phyloP scores from a whole-genome alignment of 2,329 filamentous ascomycete genomes.

The Fusarium poae region DNA sequence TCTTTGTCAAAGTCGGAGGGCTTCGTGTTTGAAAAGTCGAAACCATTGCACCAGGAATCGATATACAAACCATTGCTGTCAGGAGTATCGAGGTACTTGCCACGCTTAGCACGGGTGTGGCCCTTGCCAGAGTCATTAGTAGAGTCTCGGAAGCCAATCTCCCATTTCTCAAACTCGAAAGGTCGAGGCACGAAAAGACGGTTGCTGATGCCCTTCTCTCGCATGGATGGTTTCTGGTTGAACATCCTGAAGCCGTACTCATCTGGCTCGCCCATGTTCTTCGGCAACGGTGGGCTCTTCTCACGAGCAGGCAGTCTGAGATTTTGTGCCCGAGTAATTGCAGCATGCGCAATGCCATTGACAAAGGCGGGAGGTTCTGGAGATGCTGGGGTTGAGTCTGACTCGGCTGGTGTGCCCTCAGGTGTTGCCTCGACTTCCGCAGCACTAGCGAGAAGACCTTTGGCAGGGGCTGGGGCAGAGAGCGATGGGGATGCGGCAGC shows the following conservation, averaged over 20 bases:
- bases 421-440: conserved; percentile 54
- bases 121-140: conserved; percentile 68
- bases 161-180: conserved; percentile 64
- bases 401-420: conserved; percentile 53
- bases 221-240: conserved; percentile 56
- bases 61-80: conserved; percentile 67
- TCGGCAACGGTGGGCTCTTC: conserved; percentile 56
- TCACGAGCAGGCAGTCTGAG: conserved; percentile 52
- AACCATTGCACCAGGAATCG: conserved; percentile 66
- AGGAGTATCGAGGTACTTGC: conserved; percentile 66
- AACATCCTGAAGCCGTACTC: conserved; percentile 64
- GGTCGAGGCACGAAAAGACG: conserved; percentile 63
- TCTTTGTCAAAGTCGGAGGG: conserved; percentile 66
- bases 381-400: conserved; percentile 54
- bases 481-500: conserved; percentile 45
- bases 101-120: conserved; percentile 65
- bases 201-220: conserved; percentile 63
- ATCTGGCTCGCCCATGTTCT: conserved; percentile 62
- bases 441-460: conserved; percentile 57
- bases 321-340: conserved; percentile 47
- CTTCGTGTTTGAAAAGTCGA: conserved; percentile 63
- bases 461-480: conserved; percentile 52
- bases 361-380: conserved; percentile 51
- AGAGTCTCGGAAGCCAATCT: conserved; percentile 72
- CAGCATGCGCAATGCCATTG: conserved; percentile 47